Evolutionary conservation across 345 rosid genomes (phyloP), one percentile per base, ranked within the genome.

Genomic region (Linum usitatissimum): DNA sequence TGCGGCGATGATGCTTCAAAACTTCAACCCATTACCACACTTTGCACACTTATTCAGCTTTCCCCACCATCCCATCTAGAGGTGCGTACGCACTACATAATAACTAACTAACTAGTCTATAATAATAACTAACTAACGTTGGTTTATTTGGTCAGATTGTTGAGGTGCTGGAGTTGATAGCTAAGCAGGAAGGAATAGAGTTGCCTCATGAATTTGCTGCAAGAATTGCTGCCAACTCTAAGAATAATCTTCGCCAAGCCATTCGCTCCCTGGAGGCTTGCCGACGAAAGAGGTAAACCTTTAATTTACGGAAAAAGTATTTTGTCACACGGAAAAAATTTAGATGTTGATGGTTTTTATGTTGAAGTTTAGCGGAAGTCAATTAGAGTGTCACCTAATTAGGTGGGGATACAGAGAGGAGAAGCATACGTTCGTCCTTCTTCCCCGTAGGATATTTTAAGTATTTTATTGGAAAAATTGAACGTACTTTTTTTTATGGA

Each of bases 191-290:
- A 73, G 75, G 81, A 61, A 67, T 77, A 70, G 17, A 65, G 30
- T 18, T 85, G 64, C 80, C 85, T 0, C 49, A 4, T 23, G 18
- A 57, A 57, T 71, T 85, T 14, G 84, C 81, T 0, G 75, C 77
- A 53, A 80, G 64, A 59, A 73, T 82, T 9, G 80, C 83, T 10
- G 62, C 62, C 12, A 60, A 68, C 3, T 76, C 86, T 13, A 80
- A 77, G 73, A 82, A 84, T 45, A 80, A 82, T 69, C 80, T 84
- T 17, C 83, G 85, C 18, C 90, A 84, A 73, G 86, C 90, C 39
- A 77, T 84, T 69, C 86, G 83, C 34, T 82, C 86, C 9, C 78
- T 82, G 6, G 86, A 84, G 69, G 90, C 90, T 28, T 70, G 80
- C 36, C 70, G 78, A 67, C 74, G 55, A 17, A 66, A 64, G 57